phyloP scores from a whole-genome alignment of 1,284 basidiomycete species.

The Pyrrhoderma noxium region DNA sequence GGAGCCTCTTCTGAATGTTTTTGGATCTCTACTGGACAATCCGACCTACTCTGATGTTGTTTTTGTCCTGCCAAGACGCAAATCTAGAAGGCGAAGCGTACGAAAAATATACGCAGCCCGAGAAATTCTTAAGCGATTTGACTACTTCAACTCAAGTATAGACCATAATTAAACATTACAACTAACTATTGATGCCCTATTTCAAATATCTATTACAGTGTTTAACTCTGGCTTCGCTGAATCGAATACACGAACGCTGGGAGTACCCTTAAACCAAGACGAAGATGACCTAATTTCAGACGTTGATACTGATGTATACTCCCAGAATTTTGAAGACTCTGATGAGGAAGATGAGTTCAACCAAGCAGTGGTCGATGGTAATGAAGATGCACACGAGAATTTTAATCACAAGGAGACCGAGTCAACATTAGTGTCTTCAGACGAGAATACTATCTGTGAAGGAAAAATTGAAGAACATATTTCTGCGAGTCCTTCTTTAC shows the following conservation, averaged over 20 bases:
- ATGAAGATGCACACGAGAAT: conserved; percentile 26
- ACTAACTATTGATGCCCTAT: background rate
- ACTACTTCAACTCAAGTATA: conserved; percentile 69
- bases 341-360: conserved; percentile 48
- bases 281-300: conserved; percentile 22
- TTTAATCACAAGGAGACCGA: conserved; percentile 14
- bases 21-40: conserved; percentile 73
- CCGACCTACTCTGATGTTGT: conserved; percentile 77
- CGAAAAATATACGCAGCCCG: conserved; percentile 59
- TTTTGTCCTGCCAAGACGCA: conserved; percentile 58
- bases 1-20: conserved; percentile 53
- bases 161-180: too few relatives aligned
- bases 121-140: conserved; percentile 59
- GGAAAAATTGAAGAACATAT: background rate
- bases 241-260: conserved; percentile 13
- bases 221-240: conserved; percentile 64
- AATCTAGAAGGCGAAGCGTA: conserved; percentile 26
- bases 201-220: conserved; percentile 38
- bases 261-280: conserved; percentile 1
- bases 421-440: too few relatives aligned
- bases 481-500: too few relatives aligned
- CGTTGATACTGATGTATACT: conserved; percentile 22
- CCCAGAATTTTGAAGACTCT: conserved; percentile 47
- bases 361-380: conserved; percentile 18
- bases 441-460: background rate